Evolutionary conservation across 2,329 filamentous ascomycete species (phyloP).

Genomic region (Pyrenophora teres): DNA sequence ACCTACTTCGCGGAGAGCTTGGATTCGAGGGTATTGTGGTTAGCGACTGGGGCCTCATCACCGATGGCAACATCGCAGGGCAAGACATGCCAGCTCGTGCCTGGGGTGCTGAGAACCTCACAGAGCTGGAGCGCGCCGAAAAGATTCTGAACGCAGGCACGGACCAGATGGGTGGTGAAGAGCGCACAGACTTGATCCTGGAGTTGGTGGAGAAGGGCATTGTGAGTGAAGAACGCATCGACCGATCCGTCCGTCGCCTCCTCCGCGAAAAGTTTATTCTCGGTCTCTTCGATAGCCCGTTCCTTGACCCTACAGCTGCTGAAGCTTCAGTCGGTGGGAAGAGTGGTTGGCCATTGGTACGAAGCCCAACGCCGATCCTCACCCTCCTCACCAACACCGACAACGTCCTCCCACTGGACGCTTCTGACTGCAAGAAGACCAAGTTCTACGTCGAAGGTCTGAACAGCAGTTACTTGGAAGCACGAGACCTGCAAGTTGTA

Average conservation of each 20-base stretch:
- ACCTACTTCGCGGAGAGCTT: slow-evolving; percentile 54
- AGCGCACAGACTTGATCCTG: slow-evolving; percentile 55
- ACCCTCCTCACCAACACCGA: slow-evolving; percentile 47
- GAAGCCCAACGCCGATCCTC: slow-evolving; percentile 46
- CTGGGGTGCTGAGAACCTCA: slow-evolving; percentile 57
- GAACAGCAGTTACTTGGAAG: slow-evolving; percentile 39
- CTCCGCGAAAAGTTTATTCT: slow-evolving; percentile 58
- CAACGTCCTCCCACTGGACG: slow-evolving; percentile 35
- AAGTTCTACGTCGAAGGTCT: slow-evolving; percentile 48
- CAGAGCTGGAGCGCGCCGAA: slow-evolving; percentile 49
- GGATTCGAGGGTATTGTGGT: slow-evolving; percentile 59
- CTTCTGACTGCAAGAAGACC: slow-evolving; percentile 19
- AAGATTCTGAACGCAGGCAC: slow-evolving; percentile 57
- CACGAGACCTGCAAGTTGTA: slow-evolving; percentile 43
- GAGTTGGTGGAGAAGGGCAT: slow-evolving; percentile 51
- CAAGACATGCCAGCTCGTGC: slow-evolving; percentile 55
- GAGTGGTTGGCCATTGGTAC: slow-evolving; percentile 50
- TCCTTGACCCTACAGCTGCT: slow-evolving; percentile 53
- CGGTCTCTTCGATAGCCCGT: slow-evolving; percentile 59
- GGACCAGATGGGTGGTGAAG: slow-evolving; percentile 60
- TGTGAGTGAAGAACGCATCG: slow-evolving; percentile 52
- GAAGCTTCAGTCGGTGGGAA: slow-evolving; percentile 50
- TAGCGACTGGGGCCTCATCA: slow-evolving; percentile 60
- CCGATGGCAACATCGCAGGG: slow-evolving; percentile 50
- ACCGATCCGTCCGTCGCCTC: slow-evolving; percentile 54